Conservation (phyloP, 768 basidiomycete genomes). For the Phallus indusiatus region DNA sequence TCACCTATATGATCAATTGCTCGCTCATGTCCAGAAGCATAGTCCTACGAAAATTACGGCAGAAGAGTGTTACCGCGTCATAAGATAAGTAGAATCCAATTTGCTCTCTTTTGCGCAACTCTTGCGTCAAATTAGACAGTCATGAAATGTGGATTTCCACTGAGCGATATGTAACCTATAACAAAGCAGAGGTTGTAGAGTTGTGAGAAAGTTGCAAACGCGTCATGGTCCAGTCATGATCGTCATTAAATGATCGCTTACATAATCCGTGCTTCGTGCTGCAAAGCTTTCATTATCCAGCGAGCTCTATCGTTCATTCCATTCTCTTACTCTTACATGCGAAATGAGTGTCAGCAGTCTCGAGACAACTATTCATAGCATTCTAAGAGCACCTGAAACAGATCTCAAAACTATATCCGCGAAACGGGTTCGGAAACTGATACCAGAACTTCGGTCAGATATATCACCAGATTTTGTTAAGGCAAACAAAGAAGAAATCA, state of each 20-base stretch:
- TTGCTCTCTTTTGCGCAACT: too few relatives aligned
- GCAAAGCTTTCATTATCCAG: not conserved
- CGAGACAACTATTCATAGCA: constrained; percentile 52
- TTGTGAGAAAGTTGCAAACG: not conserved
- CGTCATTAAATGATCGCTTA: too few relatives aligned
- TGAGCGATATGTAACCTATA: not conserved
- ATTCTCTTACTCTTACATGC: not conserved
- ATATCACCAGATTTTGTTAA: constrained; percentile 54
- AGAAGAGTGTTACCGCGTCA: not conserved
- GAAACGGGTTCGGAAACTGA: constrained; percentile 76
- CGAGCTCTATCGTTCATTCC: not conserved
- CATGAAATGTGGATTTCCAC: not conserved
- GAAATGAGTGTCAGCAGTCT: constrained; percentile 32
- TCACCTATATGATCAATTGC: not conserved
- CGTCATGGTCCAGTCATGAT: not conserved
- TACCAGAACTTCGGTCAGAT: constrained; percentile 43
- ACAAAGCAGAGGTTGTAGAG: not conserved
- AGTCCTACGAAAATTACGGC: not conserved
- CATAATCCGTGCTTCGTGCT: too few relatives aligned
- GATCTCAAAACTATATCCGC: constrained; percentile 78
- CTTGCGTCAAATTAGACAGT: not conserved
- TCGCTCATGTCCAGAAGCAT: not conserved
- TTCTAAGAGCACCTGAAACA: constrained; percentile 67
- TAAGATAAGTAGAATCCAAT: not conserved
- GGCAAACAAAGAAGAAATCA: constrained; percentile 57